Evolutionary conservation across 352 stramenopile species (phyloP), one percentile per base, ranked within the genome.

Genomic region (Globisporangium alternatum): DNA sequence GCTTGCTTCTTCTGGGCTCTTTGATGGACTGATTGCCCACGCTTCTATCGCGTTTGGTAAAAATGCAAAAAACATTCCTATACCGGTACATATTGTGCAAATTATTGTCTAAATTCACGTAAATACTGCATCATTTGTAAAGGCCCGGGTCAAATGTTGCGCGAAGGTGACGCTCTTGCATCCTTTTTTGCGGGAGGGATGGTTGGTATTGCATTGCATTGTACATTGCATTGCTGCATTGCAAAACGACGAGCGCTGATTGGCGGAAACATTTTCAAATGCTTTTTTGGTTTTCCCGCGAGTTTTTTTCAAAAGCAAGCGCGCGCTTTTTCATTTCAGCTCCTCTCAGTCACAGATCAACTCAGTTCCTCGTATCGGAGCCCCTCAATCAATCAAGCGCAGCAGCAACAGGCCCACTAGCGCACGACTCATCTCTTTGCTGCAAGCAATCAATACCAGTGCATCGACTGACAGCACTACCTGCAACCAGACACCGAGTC

Each of bases 221-320:
- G 28, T 37, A 12, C 22, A 55, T 47, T n/a, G 41, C 41, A 47
- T 21, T 22, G 41, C 41, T 22, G 13, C 15, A 15, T 10, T 37
- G 12, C 67, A 65, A 62, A 74, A 54, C 70, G 25, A 3, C 39
- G 65, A 39, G 57, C 60, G 59, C 47, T 71, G 59, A 81, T 79
- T 78, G 74, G 71, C 53, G 68, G 68, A 56, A 62, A 51, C 5
- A 37, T 2, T 55, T 62, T 61, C 62, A 43, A 67, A 62, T 41
- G 39, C 15, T 17, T 57, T 33, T 19, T 5, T 51, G n/a, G 30
- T 35, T 55, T 64, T 63, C 63, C 49, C 55, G 63, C 63, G 58
- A 56, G 44, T 59, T 56, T 60, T 66, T 52, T 64, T 41, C 43
- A 67, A 62, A 62, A 45, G 60, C 22, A 15, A 13, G 25, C 62